Evolutionary conservation across 345 rosid species (phyloP).

Genomic region (Iberis pinnata): DNA sequence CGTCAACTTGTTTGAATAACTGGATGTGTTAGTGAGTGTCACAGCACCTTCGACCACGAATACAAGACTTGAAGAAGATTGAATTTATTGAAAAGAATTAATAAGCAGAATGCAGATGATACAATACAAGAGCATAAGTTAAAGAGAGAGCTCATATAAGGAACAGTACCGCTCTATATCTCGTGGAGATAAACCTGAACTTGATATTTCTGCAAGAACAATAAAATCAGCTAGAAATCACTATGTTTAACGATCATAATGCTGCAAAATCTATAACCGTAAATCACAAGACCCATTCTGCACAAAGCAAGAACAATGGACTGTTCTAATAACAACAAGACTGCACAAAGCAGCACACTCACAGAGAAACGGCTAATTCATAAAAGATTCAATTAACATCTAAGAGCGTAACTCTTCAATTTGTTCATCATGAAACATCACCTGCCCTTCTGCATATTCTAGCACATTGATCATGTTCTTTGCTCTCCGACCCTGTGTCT

Average conservation of each 20-base stretch:
- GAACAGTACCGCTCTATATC: conserved; percentile 61
- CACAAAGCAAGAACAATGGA: neutral
- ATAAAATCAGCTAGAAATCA: conserved; percentile 14
- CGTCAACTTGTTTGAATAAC: conserved; percentile 39
- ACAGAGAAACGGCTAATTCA: neutral
- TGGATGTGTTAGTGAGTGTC: conserved; percentile 42
- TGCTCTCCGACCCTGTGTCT: too few species aligned
- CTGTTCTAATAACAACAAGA: neutral
- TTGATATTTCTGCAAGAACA: conserved; percentile 60
- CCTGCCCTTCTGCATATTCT: too few species aligned
- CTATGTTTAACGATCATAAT: too few species aligned
- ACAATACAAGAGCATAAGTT: neutral
- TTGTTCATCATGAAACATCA: too few species aligned
- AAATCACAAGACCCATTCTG: neutral
- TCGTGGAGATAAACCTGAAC: conserved; percentile 55
- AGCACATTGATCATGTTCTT: too few species aligned
- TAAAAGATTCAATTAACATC: neutral
- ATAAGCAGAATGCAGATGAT: conserved; percentile 16
- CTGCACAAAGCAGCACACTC: neutral
- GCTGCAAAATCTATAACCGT: neutral
- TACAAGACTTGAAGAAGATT: conserved; percentile 47
- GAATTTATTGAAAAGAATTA: neutral
- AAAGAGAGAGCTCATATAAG: conserved; percentile 1
- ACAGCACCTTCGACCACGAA: conserved; percentile 71
- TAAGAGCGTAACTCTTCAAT: too few species aligned